phyloP scores from a whole-genome alignment of 140 eudicot genomes.

The Stevia rebaudiana region DNA sequence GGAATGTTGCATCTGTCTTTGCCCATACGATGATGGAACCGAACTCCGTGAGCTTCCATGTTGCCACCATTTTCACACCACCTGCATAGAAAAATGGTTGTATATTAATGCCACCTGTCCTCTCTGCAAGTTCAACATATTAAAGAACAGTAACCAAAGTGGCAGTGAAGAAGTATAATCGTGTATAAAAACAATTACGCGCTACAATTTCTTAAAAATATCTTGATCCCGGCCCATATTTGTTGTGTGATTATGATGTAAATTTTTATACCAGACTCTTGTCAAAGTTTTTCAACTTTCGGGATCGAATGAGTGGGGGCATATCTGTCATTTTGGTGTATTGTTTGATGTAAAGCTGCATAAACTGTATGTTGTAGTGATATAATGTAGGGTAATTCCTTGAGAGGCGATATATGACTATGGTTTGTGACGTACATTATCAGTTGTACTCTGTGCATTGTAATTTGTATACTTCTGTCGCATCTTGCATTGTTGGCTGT shows the following conservation, averaged over 20 bases:
- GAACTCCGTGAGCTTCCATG: constrained; percentile 64
- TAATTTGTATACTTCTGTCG: background rate
- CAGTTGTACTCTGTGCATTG: constrained; percentile 18
- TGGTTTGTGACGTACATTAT: constrained; percentile 4
- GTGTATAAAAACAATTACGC: constrained; percentile 19
- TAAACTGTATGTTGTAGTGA: constrained; percentile 24
- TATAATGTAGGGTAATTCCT: constrained; percentile 5
- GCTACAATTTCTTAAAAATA: background rate
- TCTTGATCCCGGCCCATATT: constrained; percentile 11
- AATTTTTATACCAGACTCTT: constrained; percentile 21
- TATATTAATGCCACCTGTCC: constrained; percentile 88
- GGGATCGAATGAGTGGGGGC: constrained; percentile 1
- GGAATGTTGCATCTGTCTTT: constrained; percentile 82
- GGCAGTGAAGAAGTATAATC: constrained; percentile 68
- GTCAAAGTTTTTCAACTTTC: constrained; percentile 16
- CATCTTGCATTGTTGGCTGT: constrained; percentile 6
- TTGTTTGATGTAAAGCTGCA: constrained; percentile 31
- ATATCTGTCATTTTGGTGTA: constrained; percentile 7
- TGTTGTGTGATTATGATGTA: constrained; percentile 33
- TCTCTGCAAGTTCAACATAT: constrained; percentile 86
- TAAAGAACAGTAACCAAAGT: constrained; percentile 69
- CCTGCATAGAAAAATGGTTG: constrained; percentile 94
- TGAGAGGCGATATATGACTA: background rate
- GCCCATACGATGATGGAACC: constrained; percentile 45
- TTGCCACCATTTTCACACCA: constrained; percentile 78